These are phyloP conservation scores for Dactylellina haptotyla DNA, from an alignment of 2,329 filamentous ascomycete species.

Conservation along the genomic window DNA sequence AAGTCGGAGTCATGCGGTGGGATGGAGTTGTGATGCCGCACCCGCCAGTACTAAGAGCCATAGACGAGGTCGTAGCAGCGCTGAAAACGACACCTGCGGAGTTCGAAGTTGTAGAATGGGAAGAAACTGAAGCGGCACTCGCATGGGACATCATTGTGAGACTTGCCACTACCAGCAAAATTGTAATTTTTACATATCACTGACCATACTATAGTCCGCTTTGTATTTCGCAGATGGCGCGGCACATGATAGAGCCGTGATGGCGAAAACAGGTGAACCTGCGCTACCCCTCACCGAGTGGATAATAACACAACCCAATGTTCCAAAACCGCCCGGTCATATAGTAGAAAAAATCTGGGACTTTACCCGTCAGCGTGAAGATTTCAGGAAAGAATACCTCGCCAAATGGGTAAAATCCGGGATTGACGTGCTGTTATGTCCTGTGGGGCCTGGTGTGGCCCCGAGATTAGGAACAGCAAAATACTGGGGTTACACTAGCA, in stretches of 20 bases:
- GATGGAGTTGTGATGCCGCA: conserved; percentile 71
- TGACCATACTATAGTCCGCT: conserved; percentile 58
- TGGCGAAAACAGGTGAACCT: conserved; percentile 69
- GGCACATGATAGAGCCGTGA: conserved; percentile 65
- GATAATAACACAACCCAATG: conserved; percentile 69
- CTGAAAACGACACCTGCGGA: conserved; percentile 64
- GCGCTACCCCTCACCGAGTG: conserved; percentile 69
- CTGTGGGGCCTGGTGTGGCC: conserved; percentile 68
- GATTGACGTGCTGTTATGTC: conserved; percentile 73
- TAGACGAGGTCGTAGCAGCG: conserved; percentile 68
- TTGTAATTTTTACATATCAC: conserved; percentile 16
- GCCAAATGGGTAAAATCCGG: conserved; percentile 64
- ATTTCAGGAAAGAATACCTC: conserved; percentile 65
- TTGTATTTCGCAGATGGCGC: conserved; percentile 72
- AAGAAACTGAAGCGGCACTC: conserved; percentile 67
- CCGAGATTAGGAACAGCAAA: conserved; percentile 65
- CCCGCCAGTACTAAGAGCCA: conserved; percentile 69
- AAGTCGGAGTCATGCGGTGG: conserved; percentile 70
- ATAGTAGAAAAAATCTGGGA: conserved; percentile 63
- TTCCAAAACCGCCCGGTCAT: conserved; percentile 60
- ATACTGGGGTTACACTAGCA: conserved; percentile 73
- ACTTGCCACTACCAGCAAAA: not conserved
- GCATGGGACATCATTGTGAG: conserved; percentile 66
- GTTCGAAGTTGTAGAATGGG: conserved; percentile 69
- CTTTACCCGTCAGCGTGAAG: conserved; percentile 62